Base-by-base conservation (phyloP, 139 green algal species). In the Mesostigma viride region DNA sequence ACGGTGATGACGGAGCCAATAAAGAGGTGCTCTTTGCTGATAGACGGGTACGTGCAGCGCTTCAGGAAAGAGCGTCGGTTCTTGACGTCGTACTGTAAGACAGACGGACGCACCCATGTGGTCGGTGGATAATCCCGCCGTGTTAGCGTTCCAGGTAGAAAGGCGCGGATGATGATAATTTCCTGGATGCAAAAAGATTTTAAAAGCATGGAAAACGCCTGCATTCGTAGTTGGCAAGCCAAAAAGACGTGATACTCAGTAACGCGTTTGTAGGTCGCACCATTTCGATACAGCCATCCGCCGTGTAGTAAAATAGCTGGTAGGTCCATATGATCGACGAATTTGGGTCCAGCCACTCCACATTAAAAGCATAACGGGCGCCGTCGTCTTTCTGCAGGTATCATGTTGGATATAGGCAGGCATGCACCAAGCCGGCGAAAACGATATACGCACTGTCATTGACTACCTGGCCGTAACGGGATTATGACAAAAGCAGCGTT, bases 1-100 rank as follows among this genome's bases (percentile, higher is more conserved):
- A 95, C 71, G 11, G 76, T 87, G 3, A 92, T 51, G 1, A 61
- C 80, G 30, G 35, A 62, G 22, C 87, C 86, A 6, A 88, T 14
- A 69, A 73, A 90, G 6, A 94, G 66, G 35, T 83, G 63, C 27
- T 86, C 77, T 0, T 62, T 40, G 3, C 71, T 73, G 1, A 93
- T 6, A 20, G 75, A 61, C 3, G 84, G 76, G 34, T 81, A 82
- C 14, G 72, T 73, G 6, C 64, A 77, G 1, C 76, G 77, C 68
- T 89, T 90, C 31, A 95, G 76, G 60, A 94, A 92, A 1, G 76
- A 74, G 6, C 78, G 67, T 5, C 76, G 70, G 62, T 90, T 91
- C 75, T 91, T 91, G 56, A 91, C 76, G 74, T 95, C 88, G 63
- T 89, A 80, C 87, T 89, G 78, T 60, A 65, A 31, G 31, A 36